Conservation (phyloP, 768 basidiomycete species). For the Suillus fuscotomentosus region DNA sequence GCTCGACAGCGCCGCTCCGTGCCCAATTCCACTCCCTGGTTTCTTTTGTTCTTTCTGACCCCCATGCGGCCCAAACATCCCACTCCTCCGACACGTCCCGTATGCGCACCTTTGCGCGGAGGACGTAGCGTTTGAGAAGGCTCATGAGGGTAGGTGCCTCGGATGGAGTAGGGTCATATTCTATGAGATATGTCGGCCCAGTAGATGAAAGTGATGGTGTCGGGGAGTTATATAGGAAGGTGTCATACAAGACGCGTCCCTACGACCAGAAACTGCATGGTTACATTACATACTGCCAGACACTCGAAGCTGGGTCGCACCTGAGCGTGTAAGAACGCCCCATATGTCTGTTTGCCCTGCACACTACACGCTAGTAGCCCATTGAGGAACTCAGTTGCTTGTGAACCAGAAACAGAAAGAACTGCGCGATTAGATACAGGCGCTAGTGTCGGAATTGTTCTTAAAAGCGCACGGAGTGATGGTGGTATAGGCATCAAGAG, state of each 20-base stretch:
- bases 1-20: conserved; percentile 75
- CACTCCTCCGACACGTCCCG: conserved; percentile 75
- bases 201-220: conserved; percentile 31
- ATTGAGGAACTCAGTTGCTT: conserved; percentile 80
- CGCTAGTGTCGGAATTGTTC: conserved; percentile 52
- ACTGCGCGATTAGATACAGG: conserved; percentile 64
- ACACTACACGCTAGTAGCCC: conserved; percentile 63
- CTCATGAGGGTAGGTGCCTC: conserved; percentile 60
- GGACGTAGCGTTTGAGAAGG: conserved; percentile 79
- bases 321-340: conserved; percentile 78
- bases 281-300: conserved; percentile 3
- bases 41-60: conserved; percentile 42
- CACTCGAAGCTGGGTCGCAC: conserved; percentile 36
- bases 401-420: conserved; percentile 76
- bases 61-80: conserved; percentile 85
- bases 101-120: conserved; percentile 87
- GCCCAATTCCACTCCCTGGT: conserved; percentile 52
- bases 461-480: conserved; percentile 42
- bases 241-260: conserved; percentile 89
- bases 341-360: conserved; percentile 54
- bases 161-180: conserved; percentile 64
- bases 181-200: conserved; percentile 60
- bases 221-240: conserved; percentile 74
- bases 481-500: conserved; percentile 34
- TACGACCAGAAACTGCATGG: conserved; percentile 27